These are phyloP conservation scores for Aureobasidium sp. DNA, from an alignment of 2,329 filamentous ascomycete species.

Conservation along the genomic window DNA sequence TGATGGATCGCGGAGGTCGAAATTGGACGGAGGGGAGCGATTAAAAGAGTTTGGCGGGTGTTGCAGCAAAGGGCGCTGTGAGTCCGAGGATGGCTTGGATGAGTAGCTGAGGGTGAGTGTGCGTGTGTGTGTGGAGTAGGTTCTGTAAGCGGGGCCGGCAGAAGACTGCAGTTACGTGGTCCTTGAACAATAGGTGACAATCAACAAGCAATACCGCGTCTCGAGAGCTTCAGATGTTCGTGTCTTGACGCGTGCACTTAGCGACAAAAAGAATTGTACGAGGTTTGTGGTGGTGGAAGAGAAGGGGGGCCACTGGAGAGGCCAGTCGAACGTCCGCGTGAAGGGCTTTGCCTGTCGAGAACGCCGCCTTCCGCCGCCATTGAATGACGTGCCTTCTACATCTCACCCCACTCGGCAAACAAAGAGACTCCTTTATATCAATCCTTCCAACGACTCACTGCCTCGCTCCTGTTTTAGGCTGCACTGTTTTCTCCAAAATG, in stretches of 20 bases:
- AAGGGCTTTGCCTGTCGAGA: background rate
- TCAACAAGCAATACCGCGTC: background rate
- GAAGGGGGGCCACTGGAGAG: background rate
- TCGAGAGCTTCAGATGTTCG: background rate
- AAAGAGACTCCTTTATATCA: background rate
- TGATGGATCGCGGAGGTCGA: slow-evolving; percentile 37
- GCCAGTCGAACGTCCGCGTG: background rate
- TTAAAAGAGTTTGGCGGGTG: background rate
- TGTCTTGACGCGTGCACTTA: background rate
- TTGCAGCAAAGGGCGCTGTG: background rate
- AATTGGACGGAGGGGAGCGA: background rate
- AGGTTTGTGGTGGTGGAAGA: background rate
- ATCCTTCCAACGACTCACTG: background rate
- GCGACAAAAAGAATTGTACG: background rate
- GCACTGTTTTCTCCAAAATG: background rate
- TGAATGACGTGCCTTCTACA: background rate
- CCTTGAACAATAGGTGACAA: background rate
- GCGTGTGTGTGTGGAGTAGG: background rate
- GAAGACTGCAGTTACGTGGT: background rate
- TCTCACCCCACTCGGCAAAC: background rate
- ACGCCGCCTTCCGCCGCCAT: background rate
- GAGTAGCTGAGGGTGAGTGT: slow-evolving; percentile 1
- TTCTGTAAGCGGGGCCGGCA: slow-evolving; percentile 6
- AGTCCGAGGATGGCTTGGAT: background rate
- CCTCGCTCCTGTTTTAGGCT: background rate